A percentile compares a stretch with the other conserved stretches of the same genome.
These are phyloP conservation scores for Umbelopsis ramanniana DNA, from an alignment of 192 early-diverging fungal genomes.

Conservation along the genomic window DNA sequence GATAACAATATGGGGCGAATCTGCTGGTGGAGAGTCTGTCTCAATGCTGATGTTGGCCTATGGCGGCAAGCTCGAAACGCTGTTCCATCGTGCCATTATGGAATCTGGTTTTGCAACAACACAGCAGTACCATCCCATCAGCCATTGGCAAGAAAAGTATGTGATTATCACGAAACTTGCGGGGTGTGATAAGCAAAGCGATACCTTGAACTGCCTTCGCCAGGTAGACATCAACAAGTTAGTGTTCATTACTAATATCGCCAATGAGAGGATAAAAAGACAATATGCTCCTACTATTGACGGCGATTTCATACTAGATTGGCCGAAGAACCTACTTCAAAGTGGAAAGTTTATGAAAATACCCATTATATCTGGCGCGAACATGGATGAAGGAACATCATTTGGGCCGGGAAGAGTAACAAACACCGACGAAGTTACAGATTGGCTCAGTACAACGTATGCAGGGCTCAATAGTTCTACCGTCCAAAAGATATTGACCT, in stretches of 20 bases:
- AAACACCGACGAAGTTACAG: neutral
- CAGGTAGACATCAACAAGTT: neutral
- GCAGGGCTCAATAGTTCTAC: neutral
- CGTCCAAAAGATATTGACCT: neutral
- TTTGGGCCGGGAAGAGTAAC: neutral
- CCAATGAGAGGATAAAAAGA: neutral
- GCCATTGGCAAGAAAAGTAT: slow-evolving; percentile 6
- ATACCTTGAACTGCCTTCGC: slow-evolving; percentile 6
- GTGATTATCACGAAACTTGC: neutral
- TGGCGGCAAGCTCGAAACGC: slow-evolving; percentile 1
- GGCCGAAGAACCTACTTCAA: slow-evolving; percentile 2
- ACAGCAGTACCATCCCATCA: slow-evolving; percentile 16
- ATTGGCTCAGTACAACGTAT: neutral
- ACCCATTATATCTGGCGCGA: slow-evolving; percentile 12
- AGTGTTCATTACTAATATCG: neutral
- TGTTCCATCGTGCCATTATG: slow-evolving; percentile 12
- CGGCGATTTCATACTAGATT: slow-evolving; percentile 15
- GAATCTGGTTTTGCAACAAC: slow-evolving; percentile 17
- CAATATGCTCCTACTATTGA: slow-evolving; percentile 1
- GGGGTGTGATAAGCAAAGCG: neutral
- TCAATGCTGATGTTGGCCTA: neutral
- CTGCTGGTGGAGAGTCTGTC: slow-evolving; percentile 49
- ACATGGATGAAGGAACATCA: slow-evolving; percentile 19
- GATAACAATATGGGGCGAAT: slow-evolving; percentile 64
- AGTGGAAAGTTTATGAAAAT: slow-evolving; percentile 2